phyloP scores from a whole-genome alignment of 2,329 filamentous ascomycete genomes.

The Colletotrichum brevisporum region DNA sequence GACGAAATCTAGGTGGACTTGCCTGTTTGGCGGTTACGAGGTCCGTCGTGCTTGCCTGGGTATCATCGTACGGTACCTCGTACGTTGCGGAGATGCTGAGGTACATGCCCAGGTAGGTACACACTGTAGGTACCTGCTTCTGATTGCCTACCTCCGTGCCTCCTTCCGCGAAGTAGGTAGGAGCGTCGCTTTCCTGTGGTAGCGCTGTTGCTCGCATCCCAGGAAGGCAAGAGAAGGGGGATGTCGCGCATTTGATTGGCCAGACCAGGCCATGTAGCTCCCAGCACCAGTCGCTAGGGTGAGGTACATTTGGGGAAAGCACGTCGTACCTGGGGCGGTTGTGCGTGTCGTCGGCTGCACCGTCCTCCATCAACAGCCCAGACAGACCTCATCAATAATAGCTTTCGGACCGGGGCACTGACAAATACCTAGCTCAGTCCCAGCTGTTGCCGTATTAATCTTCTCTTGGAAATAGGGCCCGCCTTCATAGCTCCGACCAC shows the following conservation, averaged over 20 bases:
- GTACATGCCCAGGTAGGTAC: too few relatives aligned
- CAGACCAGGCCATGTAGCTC: not conserved
- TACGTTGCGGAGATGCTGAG: not conserved
- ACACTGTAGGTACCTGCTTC: too few relatives aligned
- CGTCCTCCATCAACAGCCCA: not conserved
- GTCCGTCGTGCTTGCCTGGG: conserved; percentile 4
- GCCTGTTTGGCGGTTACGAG: not conserved
- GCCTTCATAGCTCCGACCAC: not conserved
- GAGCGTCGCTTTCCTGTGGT: conserved; percentile 1
- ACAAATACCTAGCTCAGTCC: conserved; percentile 11
- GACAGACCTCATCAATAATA: not conserved
- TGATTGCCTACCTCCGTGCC: too few relatives aligned
- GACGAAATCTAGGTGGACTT: conserved; percentile 14
- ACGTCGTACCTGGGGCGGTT: too few relatives aligned
- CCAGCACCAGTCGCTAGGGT: too few relatives aligned
- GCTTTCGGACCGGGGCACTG: not conserved
- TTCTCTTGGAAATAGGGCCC: not conserved
- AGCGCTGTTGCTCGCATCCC: not conserved
- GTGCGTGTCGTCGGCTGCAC: too few relatives aligned
- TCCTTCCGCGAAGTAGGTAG: too few relatives aligned
- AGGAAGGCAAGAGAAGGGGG: not conserved
- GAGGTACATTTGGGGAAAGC: too few relatives aligned
- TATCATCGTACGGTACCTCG: not conserved
- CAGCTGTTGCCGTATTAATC: conserved; percentile 4
- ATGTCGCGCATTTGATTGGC: conserved; percentile 11